A percentile compares a stretch with the other conserved stretches of the same genome.
Conservation (phyloP, 257 asterid species). For the Nicotiana undulata region DNA sequence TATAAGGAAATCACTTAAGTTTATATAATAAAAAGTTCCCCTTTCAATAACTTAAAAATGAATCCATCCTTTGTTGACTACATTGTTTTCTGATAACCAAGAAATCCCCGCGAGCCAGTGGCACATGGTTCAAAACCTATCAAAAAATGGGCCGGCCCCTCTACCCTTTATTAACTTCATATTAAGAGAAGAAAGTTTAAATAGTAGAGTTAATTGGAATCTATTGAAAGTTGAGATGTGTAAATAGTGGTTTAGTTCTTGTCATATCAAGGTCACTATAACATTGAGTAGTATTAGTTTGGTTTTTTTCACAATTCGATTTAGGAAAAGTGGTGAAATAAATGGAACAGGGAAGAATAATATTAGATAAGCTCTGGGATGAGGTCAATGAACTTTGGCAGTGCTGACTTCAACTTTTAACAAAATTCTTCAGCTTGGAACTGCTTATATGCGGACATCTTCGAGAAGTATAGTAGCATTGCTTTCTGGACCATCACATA, state of each 20-base stretch:
- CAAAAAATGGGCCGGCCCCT: too few species aligned
- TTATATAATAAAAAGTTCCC: not conserved
- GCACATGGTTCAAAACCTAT: too few species aligned
- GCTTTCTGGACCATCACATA: not conserved
- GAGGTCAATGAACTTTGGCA: not conserved
- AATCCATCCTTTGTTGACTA: not conserved
- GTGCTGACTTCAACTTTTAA: not conserved
- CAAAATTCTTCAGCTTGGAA: not conserved
- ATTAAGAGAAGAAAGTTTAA: too few species aligned
- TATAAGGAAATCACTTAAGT: not conserved
- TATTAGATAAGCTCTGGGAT: not conserved
- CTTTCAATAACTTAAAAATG: not conserved
- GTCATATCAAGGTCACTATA: not conserved
- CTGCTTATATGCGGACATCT: not conserved
- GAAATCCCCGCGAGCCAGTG: too few species aligned
- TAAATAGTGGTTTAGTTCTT: not conserved
- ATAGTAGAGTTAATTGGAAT: not conserved
- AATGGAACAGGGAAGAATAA: not conserved
- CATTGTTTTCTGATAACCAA: too few species aligned
- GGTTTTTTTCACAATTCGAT: not conserved
- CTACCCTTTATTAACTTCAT: not conserved
- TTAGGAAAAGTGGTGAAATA: conserved; percentile 1
- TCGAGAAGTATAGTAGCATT: not conserved
- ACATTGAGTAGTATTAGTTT: not conserved
- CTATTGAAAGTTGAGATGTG: not conserved